Evolutionary conservation across 441 rosid species (phyloP), one percentile per base, ranked within the genome.

Genomic region (Breynia disticha): DNA sequence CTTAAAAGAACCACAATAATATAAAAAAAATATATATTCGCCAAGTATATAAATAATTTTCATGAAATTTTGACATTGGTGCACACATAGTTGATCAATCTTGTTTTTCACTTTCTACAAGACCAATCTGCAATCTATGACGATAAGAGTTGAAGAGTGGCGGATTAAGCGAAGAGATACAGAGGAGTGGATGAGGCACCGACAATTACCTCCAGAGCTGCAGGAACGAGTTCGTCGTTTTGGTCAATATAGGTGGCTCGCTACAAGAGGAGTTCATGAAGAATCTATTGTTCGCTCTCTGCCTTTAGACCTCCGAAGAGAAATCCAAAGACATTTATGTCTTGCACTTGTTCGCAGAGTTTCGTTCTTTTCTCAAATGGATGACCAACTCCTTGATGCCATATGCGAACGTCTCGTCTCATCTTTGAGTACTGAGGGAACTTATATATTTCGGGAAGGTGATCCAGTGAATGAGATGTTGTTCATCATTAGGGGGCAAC

Each of bases 141-240:
- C 76, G 10, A 67, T 74, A 45, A 59, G 76, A 62, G 55, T 74
- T 14, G 79, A 74, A 59, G 79, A 74, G 46, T 74, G 73, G 73
- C 67, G 76, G 56, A 62, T 70, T 19, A 64, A 65, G 63, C 59
- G 72, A 57, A 74, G 70, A 41, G 78, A 74, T 53, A 67, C 75
- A 7, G 78, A 74, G 55, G 75, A 74, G 51, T 74, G 78, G 78
- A 74, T 74, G 78, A 62, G 67, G 48, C 78, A 74, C 49, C 58
- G 79, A 9, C 79, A 74, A 59, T 51, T 74, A 20, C 79, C 76
- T 15, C 64, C 58, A 15, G 63, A 51, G 11, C 48, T 74, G 19
- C 66, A 60, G 32, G 67, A 69, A 20, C 69, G 67, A 1, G 57
- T 69, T 37, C 67, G 70, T 12, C 56, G 57, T 0, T 69, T 60